Percentiles rank a stretch among this genome's conserved stretches.
These are phyloP conservation scores for Trypethelium eluteriae DNA, from an alignment of 495 filamentous ascomycete species.

Conservation along the genomic window DNA sequence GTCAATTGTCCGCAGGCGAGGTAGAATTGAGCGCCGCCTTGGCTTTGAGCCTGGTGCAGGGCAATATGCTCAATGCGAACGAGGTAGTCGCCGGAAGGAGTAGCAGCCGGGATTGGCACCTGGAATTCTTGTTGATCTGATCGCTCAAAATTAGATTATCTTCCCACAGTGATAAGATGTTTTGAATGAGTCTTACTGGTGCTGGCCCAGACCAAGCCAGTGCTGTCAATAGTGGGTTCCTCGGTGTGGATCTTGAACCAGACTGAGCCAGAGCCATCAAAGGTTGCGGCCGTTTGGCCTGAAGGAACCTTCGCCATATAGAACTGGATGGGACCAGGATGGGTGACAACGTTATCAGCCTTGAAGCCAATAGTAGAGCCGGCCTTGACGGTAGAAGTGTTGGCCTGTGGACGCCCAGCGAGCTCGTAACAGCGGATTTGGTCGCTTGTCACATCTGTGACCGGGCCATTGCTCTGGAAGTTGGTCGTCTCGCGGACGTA, in stretches of 20 bases:
- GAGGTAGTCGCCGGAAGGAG: conserved; percentile 49
- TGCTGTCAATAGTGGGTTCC: conserved; percentile 7
- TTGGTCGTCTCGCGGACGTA: conserved; percentile 48
- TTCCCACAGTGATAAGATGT: not conserved
- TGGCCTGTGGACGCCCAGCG: conserved; percentile 35
- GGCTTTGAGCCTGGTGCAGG: conserved; percentile 35
- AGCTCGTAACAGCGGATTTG: conserved; percentile 48
- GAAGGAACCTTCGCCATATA: conserved; percentile 50
- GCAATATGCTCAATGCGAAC: conserved; percentile 55
- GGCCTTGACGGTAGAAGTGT: conserved; percentile 40
- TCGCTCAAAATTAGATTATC: not conserved
- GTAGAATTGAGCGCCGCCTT: conserved; percentile 29
- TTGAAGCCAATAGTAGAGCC: conserved; percentile 42
- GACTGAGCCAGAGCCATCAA: conserved; percentile 43
- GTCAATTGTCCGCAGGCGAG: conserved; percentile 28
- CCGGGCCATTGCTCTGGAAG: conserved; percentile 47
- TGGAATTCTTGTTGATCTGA: not conserved
- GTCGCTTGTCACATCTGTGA: conserved; percentile 42
- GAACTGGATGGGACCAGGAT: conserved; percentile 45
- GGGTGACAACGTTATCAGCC: conserved; percentile 41
- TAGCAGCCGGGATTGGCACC: not conserved
- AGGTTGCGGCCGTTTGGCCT: conserved; percentile 40
- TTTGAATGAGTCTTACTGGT: not conserved
- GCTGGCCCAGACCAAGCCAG: not conserved
- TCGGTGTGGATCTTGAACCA: conserved; percentile 46